Percentiles rank a stretch among this genome's conserved stretches.
These are phyloP conservation scores for Tuber indicum DNA, from an alignment of 495 filamentous ascomycete species.

Conservation along the genomic window DNA sequence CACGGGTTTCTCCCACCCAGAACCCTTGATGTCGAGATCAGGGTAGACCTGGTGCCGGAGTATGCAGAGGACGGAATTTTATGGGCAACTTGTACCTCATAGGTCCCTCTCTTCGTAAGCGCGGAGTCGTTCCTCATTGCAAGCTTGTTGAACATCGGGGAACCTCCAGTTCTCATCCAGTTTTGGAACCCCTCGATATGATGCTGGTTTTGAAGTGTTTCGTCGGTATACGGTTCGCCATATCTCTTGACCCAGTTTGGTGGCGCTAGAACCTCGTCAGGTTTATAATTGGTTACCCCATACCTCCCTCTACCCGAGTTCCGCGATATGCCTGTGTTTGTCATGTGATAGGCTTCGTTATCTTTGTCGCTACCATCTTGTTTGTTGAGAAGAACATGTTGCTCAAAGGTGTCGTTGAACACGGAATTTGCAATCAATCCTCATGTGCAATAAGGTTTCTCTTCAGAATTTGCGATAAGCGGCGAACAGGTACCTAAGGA, in stretches of 20 bases:
- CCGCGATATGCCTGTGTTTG: constrained; percentile 74
- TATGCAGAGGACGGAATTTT: constrained; percentile 71
- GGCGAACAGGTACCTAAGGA: constrained; percentile 69
- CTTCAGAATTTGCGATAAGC: constrained; percentile 50
- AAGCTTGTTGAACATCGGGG: constrained; percentile 90
- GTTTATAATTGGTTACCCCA: constrained; percentile 57
- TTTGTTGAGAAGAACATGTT: constrained; percentile 51
- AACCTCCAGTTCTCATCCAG: constrained; percentile 93
- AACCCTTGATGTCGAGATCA: constrained; percentile 86
- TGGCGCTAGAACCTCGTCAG: constrained; percentile 64
- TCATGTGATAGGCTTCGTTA: constrained; percentile 57
- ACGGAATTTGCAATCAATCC: constrained; percentile 90
- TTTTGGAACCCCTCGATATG: constrained; percentile 80
- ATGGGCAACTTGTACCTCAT: constrained; percentile 62
- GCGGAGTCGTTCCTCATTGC: constrained; percentile 68
- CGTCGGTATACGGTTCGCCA: constrained; percentile 54
- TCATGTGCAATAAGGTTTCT: constrained; percentile 82
- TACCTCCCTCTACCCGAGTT: constrained; percentile 70
- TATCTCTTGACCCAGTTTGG: constrained; percentile 71
- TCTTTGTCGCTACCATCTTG: constrained; percentile 40
- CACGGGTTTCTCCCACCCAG: constrained; percentile 95
- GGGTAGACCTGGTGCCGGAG: constrained; percentile 82
- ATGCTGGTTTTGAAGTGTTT: constrained; percentile 55
- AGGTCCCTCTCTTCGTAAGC: constrained; percentile 61
- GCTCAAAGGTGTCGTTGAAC: constrained; percentile 84